Conservation (phyloP, 164 flowering plant genomes). For the Aristolochia californica region DNA sequence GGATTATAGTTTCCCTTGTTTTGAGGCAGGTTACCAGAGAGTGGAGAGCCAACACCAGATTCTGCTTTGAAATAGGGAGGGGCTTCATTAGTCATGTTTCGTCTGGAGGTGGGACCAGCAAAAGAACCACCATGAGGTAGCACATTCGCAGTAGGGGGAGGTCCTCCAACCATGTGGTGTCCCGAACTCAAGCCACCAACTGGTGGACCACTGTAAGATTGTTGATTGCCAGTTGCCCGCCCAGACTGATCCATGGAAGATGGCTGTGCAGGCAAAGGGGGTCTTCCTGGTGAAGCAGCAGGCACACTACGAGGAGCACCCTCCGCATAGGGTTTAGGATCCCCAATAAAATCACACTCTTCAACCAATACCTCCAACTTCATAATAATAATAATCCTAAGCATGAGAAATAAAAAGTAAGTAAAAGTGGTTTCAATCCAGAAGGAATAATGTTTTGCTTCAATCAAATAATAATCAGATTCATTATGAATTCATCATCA, state of each 20-base stretch:
- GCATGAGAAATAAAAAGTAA: background rate
- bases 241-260: conserved; percentile 32
- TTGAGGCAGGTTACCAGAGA: conserved; percentile 2
- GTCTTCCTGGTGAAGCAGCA: conserved; percentile 22
- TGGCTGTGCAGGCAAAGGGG: conserved; percentile 23
- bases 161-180: conserved; percentile 12
- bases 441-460: background rate
- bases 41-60: background rate
- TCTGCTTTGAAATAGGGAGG: conserved; percentile 25
- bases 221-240: conserved; percentile 17
- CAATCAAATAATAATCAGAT: background rate
- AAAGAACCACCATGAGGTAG: conserved; percentile 26
- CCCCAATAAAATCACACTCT: conserved; percentile 56
- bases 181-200: background rate
- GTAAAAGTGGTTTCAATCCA: background rate
- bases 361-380: conserved; percentile 55
- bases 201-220: conserved; percentile 11
- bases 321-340: conserved; percentile 35
- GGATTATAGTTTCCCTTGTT: conserved; percentile 12
- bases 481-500: too few relatives aligned
- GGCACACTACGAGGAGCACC: conserved; percentile 11
- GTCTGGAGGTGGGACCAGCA: conserved; percentile 23
- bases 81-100: conserved; percentile 22
- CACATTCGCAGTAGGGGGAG: conserved; percentile 16
- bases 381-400: conserved; percentile 75